These are phyloP conservation scores for Pyrenophora seminiperda DNA, from an alignment of 2,329 filamentous ascomycete genomes.

Conservation along the genomic window DNA sequence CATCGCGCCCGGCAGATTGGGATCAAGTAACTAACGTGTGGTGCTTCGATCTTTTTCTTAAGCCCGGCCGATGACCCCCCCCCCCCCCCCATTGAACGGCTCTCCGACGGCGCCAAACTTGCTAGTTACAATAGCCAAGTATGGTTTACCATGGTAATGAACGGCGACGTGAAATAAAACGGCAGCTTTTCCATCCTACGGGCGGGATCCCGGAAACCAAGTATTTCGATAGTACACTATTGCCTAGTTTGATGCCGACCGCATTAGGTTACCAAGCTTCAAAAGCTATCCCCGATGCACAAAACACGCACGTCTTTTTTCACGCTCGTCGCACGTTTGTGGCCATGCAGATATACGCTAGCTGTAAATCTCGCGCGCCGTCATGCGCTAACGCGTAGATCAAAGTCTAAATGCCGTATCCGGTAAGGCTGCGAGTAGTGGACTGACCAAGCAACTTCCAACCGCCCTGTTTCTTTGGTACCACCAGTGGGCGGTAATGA, in stretches of 20 bases:
- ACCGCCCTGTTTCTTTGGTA: conserved; percentile 3
- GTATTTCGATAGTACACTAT: not conserved
- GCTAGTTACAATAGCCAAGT: not conserved
- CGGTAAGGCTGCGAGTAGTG: conserved; percentile 8
- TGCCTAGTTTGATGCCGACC: conserved; percentile 1
- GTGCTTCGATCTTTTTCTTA: not conserved
- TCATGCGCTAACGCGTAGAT: conserved; percentile 11
- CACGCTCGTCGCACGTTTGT: conserved; percentile 9
- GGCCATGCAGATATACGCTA: conserved; percentile 13
- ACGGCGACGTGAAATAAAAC: conserved; percentile 4
- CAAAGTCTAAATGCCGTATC: conserved; percentile 14
- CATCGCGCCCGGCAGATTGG: conserved; percentile 5
- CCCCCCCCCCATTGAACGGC: not conserved
- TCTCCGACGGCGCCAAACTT: conserved; percentile 2
- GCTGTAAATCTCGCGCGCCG: conserved; percentile 5
- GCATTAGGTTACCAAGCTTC: conserved; percentile 6
- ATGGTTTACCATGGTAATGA: conserved; percentile 10
- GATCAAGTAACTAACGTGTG: not conserved
- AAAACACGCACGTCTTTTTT: not conserved
- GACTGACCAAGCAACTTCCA: conserved; percentile 10
- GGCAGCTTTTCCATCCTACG: conserved; percentile 5
- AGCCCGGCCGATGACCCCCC: conserved; percentile 1
- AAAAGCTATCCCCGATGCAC: conserved; percentile 1
- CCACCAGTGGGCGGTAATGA: not conserved
- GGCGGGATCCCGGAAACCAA: conserved; percentile 4